These are phyloP conservation scores for Niebla homalea DNA, from an alignment of 495 filamentous ascomycete genomes.

Conservation along the genomic window DNA sequence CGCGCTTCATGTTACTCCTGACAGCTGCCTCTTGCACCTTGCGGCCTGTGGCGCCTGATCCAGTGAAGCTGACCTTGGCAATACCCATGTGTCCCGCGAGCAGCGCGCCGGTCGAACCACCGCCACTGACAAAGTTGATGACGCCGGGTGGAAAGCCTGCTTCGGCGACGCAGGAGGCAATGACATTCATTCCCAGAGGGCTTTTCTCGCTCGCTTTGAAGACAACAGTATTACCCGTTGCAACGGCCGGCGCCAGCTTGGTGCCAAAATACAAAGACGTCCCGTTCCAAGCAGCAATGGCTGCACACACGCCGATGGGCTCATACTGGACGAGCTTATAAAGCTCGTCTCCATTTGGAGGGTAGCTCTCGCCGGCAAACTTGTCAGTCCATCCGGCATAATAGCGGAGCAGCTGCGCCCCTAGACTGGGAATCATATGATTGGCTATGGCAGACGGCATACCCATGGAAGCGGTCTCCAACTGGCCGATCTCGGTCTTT, in stretches of 20 bases:
- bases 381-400: too few species aligned
- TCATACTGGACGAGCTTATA: constrained; percentile 20
- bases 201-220: constrained; percentile 67
- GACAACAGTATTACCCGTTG: constrained; percentile 64
- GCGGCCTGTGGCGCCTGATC: constrained; percentile 40
- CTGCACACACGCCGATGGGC: constrained; percentile 26
- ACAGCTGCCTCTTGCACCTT: constrained; percentile 43
- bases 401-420: too few species aligned
- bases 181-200: constrained; percentile 59
- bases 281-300: constrained; percentile 27
- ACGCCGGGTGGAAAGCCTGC: constrained; percentile 55
- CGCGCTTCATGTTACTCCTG: constrained; percentile 42
- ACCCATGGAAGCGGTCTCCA: too few species aligned
- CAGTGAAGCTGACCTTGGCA: constrained; percentile 52
- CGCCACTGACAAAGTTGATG: constrained; percentile 46
- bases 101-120: constrained; percentile 39
- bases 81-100: constrained; percentile 44
- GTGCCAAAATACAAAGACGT: constrained; percentile 26
- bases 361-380: neutral
- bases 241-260: constrained; percentile 53
- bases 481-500: too few species aligned
- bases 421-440: too few species aligned
- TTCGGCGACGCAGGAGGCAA: constrained; percentile 55
- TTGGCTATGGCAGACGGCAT: too few species aligned
- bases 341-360: constrained; percentile 14